Evolutionary conservation across 1,284 basidiomycete species (phyloP), one percentile per base, ranked within the genome.

Genomic region (Malassezia nana): DNA sequence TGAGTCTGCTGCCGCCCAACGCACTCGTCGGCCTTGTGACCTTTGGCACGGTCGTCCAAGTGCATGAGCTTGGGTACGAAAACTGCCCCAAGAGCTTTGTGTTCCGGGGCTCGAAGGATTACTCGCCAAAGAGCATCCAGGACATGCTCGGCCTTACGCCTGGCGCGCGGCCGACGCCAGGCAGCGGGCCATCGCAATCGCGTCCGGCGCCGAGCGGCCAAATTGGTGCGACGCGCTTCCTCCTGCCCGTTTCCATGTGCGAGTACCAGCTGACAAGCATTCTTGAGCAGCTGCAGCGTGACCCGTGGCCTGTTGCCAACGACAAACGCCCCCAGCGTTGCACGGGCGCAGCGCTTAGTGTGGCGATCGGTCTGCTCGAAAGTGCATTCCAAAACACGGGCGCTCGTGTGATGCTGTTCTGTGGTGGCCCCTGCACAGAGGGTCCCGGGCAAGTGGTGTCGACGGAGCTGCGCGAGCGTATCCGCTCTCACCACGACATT

Each of bases 61-160:
- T 99, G 1, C 92, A 99, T 76, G 94, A 99, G 77, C 85, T 98
- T 46, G 90, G 91, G 28, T 98, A 95, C 72, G 83, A 84, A 1
- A 87, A 91, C 73, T 98, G 91, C 78, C 89, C 84, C 77, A 98
- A 98, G 77, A 91, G 90, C 5, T 98, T 92, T 76, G 92, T 98
- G 58, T 99, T 99, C 83, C 85, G 92, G 31, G 94, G 94, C 48
- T 87, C 87, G n/a, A 99, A 98, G 77, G 94, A 99, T 72, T 98
- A 98, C 75, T 78, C 85, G 52, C 84, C 89, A 54, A 98, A 98
- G 78, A 88, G 91, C 67, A 95, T 98, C 66, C 88, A 91, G 76
- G 92, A 96, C 69, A 98, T 99, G 92, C 85, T 98, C 46, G 89
- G 88, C 35, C 81, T 98, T 50, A 78, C 78, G 63, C 82, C 85